Percentiles rank a stretch among this genome's conserved stretches.
These are phyloP conservation scores for Aspergillus hortae DNA, from an alignment of 2,329 filamentous ascomycete genomes.

Conservation along the genomic window DNA sequence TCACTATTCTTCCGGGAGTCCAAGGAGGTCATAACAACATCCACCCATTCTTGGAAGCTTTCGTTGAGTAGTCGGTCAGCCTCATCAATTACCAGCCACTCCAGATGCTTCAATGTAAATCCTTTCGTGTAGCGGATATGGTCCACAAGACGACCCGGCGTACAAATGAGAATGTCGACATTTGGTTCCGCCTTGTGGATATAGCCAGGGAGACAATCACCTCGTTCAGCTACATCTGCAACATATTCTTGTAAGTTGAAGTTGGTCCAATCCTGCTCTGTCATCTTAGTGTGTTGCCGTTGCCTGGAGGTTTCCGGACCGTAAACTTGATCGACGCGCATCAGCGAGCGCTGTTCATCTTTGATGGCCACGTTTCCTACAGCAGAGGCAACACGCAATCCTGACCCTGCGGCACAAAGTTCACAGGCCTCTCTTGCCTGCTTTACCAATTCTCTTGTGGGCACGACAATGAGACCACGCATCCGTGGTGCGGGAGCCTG, in stretches of 20 bases:
- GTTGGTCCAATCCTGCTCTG: constrained; percentile 45
- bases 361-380: constrained; percentile 75
- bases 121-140: constrained; percentile 81
- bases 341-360: constrained; percentile 59
- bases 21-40: constrained; percentile 59
- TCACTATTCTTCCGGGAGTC: constrained; percentile 53
- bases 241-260: constrained; percentile 46
- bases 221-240: constrained; percentile 39
- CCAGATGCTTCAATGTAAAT: constrained; percentile 72
- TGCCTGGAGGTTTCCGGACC: constrained; percentile 58
- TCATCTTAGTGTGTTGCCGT: constrained; percentile 41
- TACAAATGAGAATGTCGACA: constrained; percentile 86
- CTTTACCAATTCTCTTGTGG: constrained; percentile 83
- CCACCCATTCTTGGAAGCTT: constrained; percentile 88
- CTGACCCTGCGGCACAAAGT: constrained; percentile 66
- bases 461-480: constrained; percentile 78
- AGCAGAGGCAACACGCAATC: constrained; percentile 74
- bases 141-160: constrained; percentile 86
- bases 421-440: constrained; percentile 80
- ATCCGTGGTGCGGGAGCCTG: constrained; percentile 62
- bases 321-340: constrained; percentile 65
- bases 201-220: constrained; percentile 55
- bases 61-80: constrained; percentile 89
- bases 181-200: constrained; percentile 65
- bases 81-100: constrained; percentile 91